Base-by-base conservation (phyloP, 2,329 filamentous ascomycete species). In the Pseudogymnoascus sp. region DNA sequence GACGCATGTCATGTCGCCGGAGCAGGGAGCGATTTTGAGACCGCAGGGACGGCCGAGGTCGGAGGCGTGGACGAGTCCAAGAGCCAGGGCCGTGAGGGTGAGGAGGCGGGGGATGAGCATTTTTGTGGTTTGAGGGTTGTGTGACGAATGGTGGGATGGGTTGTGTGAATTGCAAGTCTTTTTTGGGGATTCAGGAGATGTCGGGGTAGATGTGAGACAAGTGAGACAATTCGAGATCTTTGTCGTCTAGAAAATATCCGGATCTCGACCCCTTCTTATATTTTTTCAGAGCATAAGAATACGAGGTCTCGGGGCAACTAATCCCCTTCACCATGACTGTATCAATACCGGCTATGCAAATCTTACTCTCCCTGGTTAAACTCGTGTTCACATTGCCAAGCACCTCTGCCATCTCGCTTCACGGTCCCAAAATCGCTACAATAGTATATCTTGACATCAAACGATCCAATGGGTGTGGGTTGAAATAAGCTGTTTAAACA, bases 21-120 rank as follows among this genome's bases (percentile, higher is more conserved):
- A 79, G 14, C 81, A 77, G 0, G 78, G 74, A 77, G 81, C 81
- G 76, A 82, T 81, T 61, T 75, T 77, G 5, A 74, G 71, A 65
- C 76, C 78, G 16, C 29, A 36, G 54, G 54, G 5, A 14, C 29
- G 54, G 5, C 14, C 14, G 54, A 60, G 54, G 29, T 34, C 54
- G 26, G 54, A 60, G 54, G 36, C 54, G 23, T 21, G 29, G 26
- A n/a, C 21, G 54, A 60, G 54, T n/a, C 2, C 3, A 29, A 34
- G 29, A 3, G 29, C 18, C 12, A 39, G 29, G 14, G 16, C 12
- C 1, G 29, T n/a, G 54, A 36, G 29, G 14, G 29, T 11, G n/a
- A 39, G 54, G 54, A 47, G 42, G 42, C 42, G 42, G 11, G 42
- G 12, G 21, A 47, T 11, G 21, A 47, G 26, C 42, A 47, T 47